A percentile compares a stretch with the other conserved stretches of the same genome.
phyloP scores from a whole-genome alignment of 176 grass and related monocot species.

The Carex cristatella region DNA sequence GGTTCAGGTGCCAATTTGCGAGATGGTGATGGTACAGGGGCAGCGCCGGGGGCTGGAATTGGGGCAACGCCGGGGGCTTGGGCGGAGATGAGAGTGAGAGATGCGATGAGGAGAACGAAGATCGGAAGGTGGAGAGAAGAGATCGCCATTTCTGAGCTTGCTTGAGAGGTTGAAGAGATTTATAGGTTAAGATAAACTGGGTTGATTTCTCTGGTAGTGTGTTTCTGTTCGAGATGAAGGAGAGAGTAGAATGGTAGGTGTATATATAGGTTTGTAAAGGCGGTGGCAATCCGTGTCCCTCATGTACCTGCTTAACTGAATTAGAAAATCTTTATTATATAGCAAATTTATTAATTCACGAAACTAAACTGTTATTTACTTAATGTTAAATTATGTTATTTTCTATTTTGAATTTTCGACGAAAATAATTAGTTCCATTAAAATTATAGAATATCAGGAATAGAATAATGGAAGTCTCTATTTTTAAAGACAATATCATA shows the following conservation, averaged over 20 bases:
- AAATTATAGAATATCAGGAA: too few relatives aligned
- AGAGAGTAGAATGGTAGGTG: background rate
- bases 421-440: too few relatives aligned
- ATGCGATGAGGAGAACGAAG: constrained; percentile 6
- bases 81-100: constrained; percentile 27
- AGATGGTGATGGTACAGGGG: constrained; percentile 19
- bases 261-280: constrained; percentile 5
- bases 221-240: background rate
- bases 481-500: too few relatives aligned
- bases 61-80: constrained; percentile 23
- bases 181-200: background rate
- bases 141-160: constrained; percentile 8
- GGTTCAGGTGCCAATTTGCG: background rate
- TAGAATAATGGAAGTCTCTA: too few relatives aligned
- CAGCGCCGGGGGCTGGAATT: background rate
- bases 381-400: too few relatives aligned
- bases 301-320: background rate
- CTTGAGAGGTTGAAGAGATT: background rate
- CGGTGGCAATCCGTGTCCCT: background rate
- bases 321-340: too few relatives aligned
- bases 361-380: too few relatives aligned
- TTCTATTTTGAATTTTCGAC: too few relatives aligned
- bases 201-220: background rate
- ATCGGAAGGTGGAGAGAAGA: constrained; percentile 20
- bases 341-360: too few relatives aligned